These are phyloP conservation scores for Globisporangium echinulatum DNA, from an alignment of 352 stramenopile species.

Conservation along the genomic window DNA sequence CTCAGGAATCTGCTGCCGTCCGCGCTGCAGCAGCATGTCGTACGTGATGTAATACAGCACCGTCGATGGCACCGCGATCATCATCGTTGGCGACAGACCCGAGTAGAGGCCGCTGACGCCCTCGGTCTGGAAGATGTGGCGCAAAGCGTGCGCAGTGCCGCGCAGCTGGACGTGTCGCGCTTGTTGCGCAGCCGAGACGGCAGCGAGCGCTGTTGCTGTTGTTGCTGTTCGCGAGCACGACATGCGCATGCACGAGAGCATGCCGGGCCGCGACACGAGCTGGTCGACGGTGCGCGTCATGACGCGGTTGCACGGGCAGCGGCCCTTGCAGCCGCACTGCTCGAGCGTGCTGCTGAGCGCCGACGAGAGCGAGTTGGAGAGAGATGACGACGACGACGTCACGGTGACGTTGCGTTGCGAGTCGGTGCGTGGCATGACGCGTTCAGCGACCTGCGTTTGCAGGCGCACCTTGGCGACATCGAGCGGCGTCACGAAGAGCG, in stretches of 20 bases:
- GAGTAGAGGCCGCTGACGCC: conserved; percentile 77
- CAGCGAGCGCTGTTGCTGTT: background rate
- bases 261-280: conserved; percentile 17
- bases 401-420: background rate
- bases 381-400: conserved; percentile 1
- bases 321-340: conserved; percentile 40
- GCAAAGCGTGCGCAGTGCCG: conserved; percentile 58
- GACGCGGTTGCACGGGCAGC: conserved; percentile 46
- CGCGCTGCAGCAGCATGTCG: conserved; percentile 72
- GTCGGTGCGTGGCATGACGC: background rate
- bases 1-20: conserved; percentile 26
- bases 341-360: conserved; percentile 17
- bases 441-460: conserved; percentile 55
- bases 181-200: conserved; percentile 2
- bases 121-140: conserved; percentile 78
- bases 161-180: conserved; percentile 27
- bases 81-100: conserved; percentile 86
- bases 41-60: conserved; percentile 95
- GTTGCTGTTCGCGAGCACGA: conserved; percentile 17
- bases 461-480: conserved; percentile 81
- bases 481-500: conserved; percentile 79
- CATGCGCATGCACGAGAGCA: conserved; percentile 36
- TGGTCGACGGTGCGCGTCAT: conserved; percentile 46
- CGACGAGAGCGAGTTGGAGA: background rate
- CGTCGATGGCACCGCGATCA: conserved; percentile 92